Percentiles rank a stretch among this genome's conserved stretches.
Evolutionary conservation across 2,329 filamentous ascomycete genomes (phyloP).

Genomic region (Aspergillus aculeatus): DNA sequence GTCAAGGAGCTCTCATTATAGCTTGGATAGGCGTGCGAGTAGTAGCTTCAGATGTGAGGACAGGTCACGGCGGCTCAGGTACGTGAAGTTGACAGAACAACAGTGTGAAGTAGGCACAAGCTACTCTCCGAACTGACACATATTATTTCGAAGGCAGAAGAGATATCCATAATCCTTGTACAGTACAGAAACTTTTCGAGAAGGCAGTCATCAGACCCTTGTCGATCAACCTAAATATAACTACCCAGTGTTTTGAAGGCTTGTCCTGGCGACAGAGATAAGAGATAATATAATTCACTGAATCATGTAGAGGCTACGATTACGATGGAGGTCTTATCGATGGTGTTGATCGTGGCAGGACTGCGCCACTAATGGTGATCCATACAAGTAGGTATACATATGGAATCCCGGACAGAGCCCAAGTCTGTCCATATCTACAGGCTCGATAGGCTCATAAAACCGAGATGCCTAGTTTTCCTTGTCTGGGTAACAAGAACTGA

Average conservation of each 20-base stretch:
- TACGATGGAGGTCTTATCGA: no score
- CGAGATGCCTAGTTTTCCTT: no score
- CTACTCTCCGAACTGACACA: no score
- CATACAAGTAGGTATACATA: not conserved
- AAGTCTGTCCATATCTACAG: no score
- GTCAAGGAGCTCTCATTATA: not conserved
- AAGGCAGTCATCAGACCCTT: not conserved
- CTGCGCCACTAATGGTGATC: conserved; percentile 10
- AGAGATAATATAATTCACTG: not conserved
- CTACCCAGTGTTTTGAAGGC: not conserved
- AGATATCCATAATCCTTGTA: not conserved
- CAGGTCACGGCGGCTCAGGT: not conserved
- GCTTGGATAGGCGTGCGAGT: not conserved
- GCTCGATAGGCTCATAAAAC: no score
- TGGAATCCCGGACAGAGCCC: no score
- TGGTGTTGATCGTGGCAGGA: not conserved
- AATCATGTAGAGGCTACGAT: no score
- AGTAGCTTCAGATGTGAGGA: not conserved
- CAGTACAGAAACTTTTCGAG: not conserved
- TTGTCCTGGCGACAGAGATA: no score
- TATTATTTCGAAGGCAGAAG: no score
- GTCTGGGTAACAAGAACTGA: no score
- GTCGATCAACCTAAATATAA: not conserved
- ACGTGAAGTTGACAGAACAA: no score
- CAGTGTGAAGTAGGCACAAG: no score